Conservation (phyloP, 345 rosid genomes). For the Corchorus olitorius region DNA sequence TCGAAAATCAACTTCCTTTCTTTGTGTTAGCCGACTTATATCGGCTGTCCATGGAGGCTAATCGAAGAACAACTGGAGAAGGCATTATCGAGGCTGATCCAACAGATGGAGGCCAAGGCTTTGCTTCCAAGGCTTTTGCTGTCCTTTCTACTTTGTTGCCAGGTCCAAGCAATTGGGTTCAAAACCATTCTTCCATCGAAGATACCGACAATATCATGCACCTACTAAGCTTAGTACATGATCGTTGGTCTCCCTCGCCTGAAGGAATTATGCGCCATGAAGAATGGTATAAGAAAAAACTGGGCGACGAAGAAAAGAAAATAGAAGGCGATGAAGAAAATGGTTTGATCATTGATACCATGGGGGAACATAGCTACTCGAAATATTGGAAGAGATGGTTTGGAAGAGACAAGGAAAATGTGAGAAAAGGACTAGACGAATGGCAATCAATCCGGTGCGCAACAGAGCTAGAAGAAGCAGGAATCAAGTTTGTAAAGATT, state of each 20-base stretch:
- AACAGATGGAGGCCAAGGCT: neutral
- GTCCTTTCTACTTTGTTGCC: neutral
- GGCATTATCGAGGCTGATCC: neutral
- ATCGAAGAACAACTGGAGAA: too few relatives aligned
- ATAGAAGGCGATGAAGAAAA: neutral
- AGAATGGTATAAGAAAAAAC: too few relatives aligned
- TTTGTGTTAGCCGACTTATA: conserved; percentile 15
- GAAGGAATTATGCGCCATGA: too few relatives aligned
- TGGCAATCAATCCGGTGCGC: neutral
- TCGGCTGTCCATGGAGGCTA: too few relatives aligned
- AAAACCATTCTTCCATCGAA: neutral
- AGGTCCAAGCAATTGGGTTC: neutral
- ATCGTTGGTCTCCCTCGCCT: neutral
- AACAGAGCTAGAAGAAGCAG: neutral
- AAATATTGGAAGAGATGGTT: neutral
- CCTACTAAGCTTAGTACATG: neutral
- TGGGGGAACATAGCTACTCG: neutral
- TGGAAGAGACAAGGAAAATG: too few relatives aligned
- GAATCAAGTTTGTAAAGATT: neutral
- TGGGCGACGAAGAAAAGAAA: too few relatives aligned
- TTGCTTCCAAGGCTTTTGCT: neutral
- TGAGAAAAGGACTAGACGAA: too few relatives aligned
- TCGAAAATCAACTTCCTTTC: conserved; percentile 42
- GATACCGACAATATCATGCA: neutral
- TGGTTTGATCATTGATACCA: neutral